Conservation (phyloP, 768 basidiomycete species). For the Obba rivulosa region DNA sequence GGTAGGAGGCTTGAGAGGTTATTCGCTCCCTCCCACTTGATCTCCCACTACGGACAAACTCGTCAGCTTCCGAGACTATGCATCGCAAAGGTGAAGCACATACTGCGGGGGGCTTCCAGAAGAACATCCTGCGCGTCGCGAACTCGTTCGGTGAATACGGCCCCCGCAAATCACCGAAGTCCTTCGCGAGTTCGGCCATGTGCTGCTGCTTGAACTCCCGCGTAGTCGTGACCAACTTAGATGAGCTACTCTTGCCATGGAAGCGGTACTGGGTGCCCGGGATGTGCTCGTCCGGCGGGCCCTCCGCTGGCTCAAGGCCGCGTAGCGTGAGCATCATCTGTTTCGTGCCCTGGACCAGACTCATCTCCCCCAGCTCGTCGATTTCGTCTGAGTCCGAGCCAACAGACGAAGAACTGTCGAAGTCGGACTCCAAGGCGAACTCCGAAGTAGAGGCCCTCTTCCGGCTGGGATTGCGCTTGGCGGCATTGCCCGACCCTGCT, state of each 20-base stretch:
- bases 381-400: slow-evolving; percentile 27
- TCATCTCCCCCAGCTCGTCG: slow-evolving; percentile 34
- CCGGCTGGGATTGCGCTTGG: no score
- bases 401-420: slow-evolving; percentile 9
- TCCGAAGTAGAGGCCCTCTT: background rate
- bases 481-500: no score
- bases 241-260: slow-evolving; percentile 57
- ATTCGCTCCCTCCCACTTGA: slow-evolving; percentile 38
- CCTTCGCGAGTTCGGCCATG: slow-evolving; percentile 30
- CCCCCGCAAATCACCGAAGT: slow-evolving; percentile 3
- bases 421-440: slow-evolving; percentile 8
- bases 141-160: slow-evolving; percentile 8
- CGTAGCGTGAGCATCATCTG: slow-evolving; percentile 27
- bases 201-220: slow-evolving; percentile 50
- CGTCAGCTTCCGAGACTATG: slow-evolving; percentile 1
- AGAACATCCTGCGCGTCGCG: slow-evolving; percentile 32
- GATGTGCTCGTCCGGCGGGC: slow-evolving; percentile 18
- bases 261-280: slow-evolving; percentile 45
- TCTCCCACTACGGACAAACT: slow-evolving; percentile 14
- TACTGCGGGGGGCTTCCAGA: slow-evolving; percentile 57
- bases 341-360: slow-evolving; percentile 33
- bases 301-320: slow-evolving; percentile 32
- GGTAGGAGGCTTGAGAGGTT: slow-evolving; percentile 9
- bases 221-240: slow-evolving; percentile 49
- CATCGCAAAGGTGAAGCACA: slow-evolving; percentile 15